phyloP scores from a whole-genome alignment of 352 stramenopile species.

The Lagenidium sp. region DNA sequence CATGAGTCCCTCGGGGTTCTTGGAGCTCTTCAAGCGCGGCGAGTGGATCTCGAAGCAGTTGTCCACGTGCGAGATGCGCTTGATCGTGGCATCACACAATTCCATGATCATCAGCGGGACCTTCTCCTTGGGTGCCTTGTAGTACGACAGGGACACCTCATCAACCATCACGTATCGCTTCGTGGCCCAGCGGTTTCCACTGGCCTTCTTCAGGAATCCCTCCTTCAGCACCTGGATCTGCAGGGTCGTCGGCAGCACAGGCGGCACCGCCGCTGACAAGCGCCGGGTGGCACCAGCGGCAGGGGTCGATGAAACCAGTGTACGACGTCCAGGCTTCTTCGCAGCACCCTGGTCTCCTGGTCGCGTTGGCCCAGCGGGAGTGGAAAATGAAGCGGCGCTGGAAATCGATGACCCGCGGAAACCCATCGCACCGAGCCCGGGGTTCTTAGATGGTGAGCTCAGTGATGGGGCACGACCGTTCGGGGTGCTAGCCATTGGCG shows the following conservation, averaged over 20 bases:
- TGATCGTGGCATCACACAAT: constrained; percentile 71
- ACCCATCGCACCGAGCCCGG: background rate
- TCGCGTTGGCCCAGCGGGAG: constrained; percentile 6
- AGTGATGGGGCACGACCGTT: background rate
- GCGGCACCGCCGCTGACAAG: constrained; percentile 37
- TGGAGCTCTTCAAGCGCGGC: constrained; percentile 74
- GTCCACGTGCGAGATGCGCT: constrained; percentile 74
- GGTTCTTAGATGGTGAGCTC: constrained; percentile 9
- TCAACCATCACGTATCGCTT: constrained; percentile 87
- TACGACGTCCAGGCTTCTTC: constrained; percentile 33
- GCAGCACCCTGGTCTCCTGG: constrained; percentile 4
- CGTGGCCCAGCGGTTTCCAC: constrained; percentile 69
- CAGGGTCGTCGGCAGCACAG: constrained; percentile 54
- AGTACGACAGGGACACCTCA: constrained; percentile 76
- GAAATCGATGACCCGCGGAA: constrained; percentile 15
- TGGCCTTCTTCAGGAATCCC: constrained; percentile 77
- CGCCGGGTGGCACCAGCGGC: constrained; percentile 20
- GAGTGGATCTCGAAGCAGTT: constrained; percentile 84
- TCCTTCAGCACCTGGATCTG: constrained; percentile 77
- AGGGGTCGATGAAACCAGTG: constrained; percentile 56
- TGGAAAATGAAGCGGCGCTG: constrained; percentile 14
- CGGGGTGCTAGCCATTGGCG: background rate
- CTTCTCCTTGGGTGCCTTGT: constrained; percentile 77
- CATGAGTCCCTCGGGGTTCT: constrained; percentile 72
- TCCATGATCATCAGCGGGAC: constrained; percentile 83